Base-by-base conservation (phyloP, 257 asterid species). In the Solanum clarkiae region DNA sequence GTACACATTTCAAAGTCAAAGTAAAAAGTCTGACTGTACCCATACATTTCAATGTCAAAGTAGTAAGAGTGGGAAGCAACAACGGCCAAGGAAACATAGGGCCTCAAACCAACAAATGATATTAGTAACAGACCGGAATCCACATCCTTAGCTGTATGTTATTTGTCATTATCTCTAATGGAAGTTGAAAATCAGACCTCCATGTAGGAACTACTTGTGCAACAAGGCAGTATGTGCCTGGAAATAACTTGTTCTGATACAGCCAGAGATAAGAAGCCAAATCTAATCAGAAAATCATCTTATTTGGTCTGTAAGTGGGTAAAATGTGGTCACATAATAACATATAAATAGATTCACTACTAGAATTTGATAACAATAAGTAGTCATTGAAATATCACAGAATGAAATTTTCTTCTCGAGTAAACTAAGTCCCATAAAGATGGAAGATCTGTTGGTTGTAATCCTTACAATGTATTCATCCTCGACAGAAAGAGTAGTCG, bases 381-480 rank as follows among this genome's bases (percentile, higher is more conserved):
- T 77, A 24, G 22, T 49, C 63, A 77, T 26, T 16, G 24, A 51
- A 77, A 29, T 51, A 26, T 26, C 47, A 77, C 4, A 10, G 63
- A 77, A 16, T 77, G 63, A 77, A 5, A 51, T 49, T 24, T 24
- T 51, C 7, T 51, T 77, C 53, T 17, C 8, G 26, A 69, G 53
- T 40, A 40, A 69, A 69, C 53, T 4, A 40, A 36, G 49, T 17
- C 26, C 14, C 79, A 69, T 40, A 11, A 69, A 17, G 24, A 69
- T 69, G 79, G 79, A 32, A 68, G 75, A 68, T 15, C 40, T 18
- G 40, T 36, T 10, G 65, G 49, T 54, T 49, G 36, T 84, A 81
- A 47, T 18, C 60, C 92, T 90, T 92, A 93, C 99, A 59, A 97
- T 90, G 88, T 94, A 97, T 86, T 95, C 99, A 82, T 95, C 99